These are phyloP conservation scores for Leccinum incarnatum DNA, from an alignment of 768 basidiomycete genomes.

Conservation along the genomic window DNA sequence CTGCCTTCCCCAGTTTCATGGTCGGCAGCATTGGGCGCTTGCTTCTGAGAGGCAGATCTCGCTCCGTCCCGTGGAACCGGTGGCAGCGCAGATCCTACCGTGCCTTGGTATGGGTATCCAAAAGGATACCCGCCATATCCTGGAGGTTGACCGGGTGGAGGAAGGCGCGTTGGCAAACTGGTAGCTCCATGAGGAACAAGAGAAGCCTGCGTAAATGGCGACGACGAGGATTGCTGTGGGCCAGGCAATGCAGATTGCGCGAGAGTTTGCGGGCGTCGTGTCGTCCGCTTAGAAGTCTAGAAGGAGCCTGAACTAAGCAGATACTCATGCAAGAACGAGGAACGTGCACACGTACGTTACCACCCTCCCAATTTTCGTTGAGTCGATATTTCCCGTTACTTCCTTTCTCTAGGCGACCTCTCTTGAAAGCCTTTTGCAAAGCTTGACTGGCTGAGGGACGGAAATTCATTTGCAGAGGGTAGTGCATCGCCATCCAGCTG, in stretches of 20 bases:
- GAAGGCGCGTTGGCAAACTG: slow-evolving; percentile 38
- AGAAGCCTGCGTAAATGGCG: slow-evolving; percentile 64
- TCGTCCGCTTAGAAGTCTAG: slow-evolving; percentile 74
- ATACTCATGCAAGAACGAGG: not conserved
- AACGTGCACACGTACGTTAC: slow-evolving; percentile 52
- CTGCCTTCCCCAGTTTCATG: slow-evolving; percentile 42
- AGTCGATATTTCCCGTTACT: slow-evolving; percentile 71
- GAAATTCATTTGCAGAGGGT: slow-evolving; percentile 86
- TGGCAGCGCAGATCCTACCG: slow-evolving; percentile 8
- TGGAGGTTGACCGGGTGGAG: slow-evolving; percentile 28
- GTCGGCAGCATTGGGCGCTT: slow-evolving; percentile 7
- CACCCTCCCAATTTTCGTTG: slow-evolving; percentile 78
- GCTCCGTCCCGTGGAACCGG: slow-evolving; percentile 1
- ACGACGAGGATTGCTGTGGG: slow-evolving; percentile 29
- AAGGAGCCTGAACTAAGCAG: slow-evolving; percentile 8
- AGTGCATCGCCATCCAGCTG: slow-evolving; percentile 77
- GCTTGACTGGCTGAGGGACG: slow-evolving; percentile 88
- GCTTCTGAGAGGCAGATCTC: slow-evolving; percentile 14
- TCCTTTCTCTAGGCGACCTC: slow-evolving; percentile 77
- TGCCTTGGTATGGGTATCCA: slow-evolving; percentile 34
- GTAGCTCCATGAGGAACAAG: slow-evolving; percentile 30
- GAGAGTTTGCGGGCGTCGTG: slow-evolving; percentile 69
- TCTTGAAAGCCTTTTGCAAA: slow-evolving; percentile 79
- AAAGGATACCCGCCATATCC: slow-evolving; percentile 41
- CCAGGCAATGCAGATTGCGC: slow-evolving; percentile 30